phyloP scores from a whole-genome alignment of 208 protist species.

The Leishmania aethiopica region DNA sequence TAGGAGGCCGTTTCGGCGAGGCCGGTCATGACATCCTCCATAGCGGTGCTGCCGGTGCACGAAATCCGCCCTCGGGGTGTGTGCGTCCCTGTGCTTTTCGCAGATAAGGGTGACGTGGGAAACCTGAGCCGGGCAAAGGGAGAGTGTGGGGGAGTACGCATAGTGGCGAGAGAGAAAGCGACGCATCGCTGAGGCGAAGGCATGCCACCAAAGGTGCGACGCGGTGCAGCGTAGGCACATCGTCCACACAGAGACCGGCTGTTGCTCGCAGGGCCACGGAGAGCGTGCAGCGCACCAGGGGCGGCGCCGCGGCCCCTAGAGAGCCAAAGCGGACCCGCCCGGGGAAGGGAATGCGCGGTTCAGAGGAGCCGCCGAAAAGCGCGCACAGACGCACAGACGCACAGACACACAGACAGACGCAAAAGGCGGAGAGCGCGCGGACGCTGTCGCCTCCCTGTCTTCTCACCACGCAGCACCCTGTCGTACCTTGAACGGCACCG shows the following conservation, averaged over 20 bases:
- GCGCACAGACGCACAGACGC: neutral
- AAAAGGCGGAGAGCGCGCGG: neutral
- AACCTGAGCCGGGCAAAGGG: neutral
- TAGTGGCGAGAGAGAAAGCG: neutral
- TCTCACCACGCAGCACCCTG: conserved; percentile 16
- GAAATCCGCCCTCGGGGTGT: neutral
- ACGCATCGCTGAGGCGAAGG: neutral
- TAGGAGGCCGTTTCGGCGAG: neutral
- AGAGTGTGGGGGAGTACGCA: neutral
- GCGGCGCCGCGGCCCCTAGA: neutral
- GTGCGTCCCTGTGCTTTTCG: neutral
- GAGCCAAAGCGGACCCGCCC: neutral
- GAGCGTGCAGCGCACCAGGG: neutral
- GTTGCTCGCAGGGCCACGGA: neutral
- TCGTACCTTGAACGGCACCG: conserved; percentile 12
- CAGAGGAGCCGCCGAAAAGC: neutral
- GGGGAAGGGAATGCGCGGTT: neutral
- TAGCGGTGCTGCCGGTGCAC: neutral
- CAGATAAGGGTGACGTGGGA: neutral
- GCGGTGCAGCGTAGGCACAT: neutral
- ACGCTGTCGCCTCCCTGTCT: too few relatives aligned
- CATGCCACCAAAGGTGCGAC: neutral
- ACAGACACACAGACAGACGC: too few relatives aligned
- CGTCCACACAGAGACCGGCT: too few relatives aligned
- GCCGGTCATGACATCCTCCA: neutral